Conservation (phyloP, 2,329 filamentous ascomycete genomes). For the Talaromyces sp. region DNA sequence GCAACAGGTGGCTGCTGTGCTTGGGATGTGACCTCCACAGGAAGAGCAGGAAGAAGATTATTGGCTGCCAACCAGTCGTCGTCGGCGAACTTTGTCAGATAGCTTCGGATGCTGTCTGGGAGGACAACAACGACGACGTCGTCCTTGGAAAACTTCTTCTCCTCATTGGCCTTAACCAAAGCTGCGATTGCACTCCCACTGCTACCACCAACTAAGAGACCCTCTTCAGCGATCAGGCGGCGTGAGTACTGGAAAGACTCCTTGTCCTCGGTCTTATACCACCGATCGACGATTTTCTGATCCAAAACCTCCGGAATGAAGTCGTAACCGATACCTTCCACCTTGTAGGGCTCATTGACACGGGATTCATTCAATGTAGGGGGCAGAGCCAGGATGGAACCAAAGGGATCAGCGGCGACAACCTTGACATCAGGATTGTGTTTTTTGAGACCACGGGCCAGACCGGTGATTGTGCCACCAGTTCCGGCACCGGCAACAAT, state of each 20-base stretch:
- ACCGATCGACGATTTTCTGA: conserved; percentile 77
- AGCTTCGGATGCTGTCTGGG: conserved; percentile 95
- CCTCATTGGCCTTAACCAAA: conserved; percentile 73
- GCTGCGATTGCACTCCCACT: conserved; percentile 90
- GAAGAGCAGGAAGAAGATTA: conserved; percentile 73
- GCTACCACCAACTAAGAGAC: conserved; percentile 88
- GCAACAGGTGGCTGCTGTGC: conserved; percentile 40
- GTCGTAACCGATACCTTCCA: conserved; percentile 98
- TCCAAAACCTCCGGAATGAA: conserved; percentile 95
- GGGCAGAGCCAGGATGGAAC: conserved; percentile 86
- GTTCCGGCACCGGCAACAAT: conserved; percentile 92
- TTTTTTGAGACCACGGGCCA: conserved; percentile 82
- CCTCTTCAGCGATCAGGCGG: conserved; percentile 89
- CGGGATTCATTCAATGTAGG: conserved; percentile 76
- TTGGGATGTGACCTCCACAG: conserved; percentile 39
- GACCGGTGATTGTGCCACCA: conserved; percentile 89
- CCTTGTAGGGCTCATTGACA: conserved; percentile 87
- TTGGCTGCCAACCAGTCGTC: conserved; percentile 99
- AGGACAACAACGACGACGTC: conserved; percentile 89
- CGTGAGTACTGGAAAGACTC: conserved; percentile 91
- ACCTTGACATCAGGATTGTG: conserved; percentile 85
- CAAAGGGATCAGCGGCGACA: conserved; percentile 88
- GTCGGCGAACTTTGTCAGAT: conserved; percentile 97
- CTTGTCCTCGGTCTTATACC: conserved; percentile 97
- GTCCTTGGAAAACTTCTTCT: conserved; percentile 74